A percentile compares a stretch with the other conserved stretches of the same genome.
Conservation (phyloP, 176 grass and related monocot species). For the Oryza officinalis region DNA sequence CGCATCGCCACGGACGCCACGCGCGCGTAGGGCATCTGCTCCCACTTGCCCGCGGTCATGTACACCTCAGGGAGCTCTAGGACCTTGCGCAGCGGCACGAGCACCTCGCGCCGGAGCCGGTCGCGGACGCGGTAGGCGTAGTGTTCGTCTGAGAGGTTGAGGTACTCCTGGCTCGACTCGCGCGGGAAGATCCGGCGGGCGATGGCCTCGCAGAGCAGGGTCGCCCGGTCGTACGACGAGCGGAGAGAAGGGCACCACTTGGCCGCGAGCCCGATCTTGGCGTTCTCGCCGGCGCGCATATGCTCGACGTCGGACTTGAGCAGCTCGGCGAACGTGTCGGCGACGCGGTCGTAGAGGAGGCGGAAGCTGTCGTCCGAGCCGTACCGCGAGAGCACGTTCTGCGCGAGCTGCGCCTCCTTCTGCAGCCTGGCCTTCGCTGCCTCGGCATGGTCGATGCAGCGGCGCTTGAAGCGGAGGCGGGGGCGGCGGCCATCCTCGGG, state of each 20-base stretch:
- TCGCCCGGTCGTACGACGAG: slow-evolving; percentile 56
- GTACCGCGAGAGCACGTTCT: slow-evolving; percentile 35
- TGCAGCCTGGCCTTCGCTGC: not conserved
- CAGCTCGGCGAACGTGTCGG: slow-evolving; percentile 48
- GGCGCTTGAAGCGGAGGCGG: not conserved
- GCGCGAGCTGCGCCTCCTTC: not conserved
- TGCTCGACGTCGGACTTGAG: slow-evolving; percentile 45
- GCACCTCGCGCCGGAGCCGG: slow-evolving; percentile 46
- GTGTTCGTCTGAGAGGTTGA: slow-evolving; percentile 39
- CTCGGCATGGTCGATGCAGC: not conserved
- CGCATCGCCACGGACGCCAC: not conserved
- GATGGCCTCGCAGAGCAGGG: slow-evolving; percentile 65
- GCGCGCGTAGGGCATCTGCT: not conserved
- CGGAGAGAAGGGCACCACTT: slow-evolving; percentile 73
- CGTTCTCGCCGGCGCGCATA: slow-evolving; percentile 26
- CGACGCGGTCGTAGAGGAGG: slow-evolving; percentile 49
- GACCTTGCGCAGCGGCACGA: slow-evolving; percentile 48
- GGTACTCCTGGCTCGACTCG: slow-evolving; percentile 37
- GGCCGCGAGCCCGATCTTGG: slow-evolving; percentile 42
- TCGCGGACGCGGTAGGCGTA: slow-evolving; percentile 55
- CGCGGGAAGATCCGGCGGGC: slow-evolving; percentile 57
- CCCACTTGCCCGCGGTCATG: slow-evolving; percentile 45
- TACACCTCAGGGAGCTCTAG: slow-evolving; percentile 64
- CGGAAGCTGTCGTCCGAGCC: slow-evolving; percentile 36
- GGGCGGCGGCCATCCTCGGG: not conserved